Base-by-base conservation (phyloP, 2,329 filamentous ascomycete genomes). In the Aspergillus thermomutatus region DNA sequence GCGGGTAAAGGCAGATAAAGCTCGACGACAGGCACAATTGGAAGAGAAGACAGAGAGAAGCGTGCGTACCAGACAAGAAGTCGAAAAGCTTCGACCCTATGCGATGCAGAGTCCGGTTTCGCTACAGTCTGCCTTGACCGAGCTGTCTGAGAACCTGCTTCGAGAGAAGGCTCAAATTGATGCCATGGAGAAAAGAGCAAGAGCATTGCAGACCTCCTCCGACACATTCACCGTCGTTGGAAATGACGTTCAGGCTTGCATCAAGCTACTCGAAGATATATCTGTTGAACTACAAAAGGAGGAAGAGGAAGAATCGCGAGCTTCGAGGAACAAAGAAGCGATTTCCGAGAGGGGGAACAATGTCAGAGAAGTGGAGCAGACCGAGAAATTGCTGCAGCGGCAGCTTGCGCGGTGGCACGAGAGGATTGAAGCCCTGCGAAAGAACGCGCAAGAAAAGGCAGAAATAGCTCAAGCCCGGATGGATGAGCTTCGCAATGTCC, bases 261-360 rank as follows among this genome's bases (percentile, higher is more conserved):
- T 92, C 67, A 93, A 93, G 68, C 82, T 97, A 11, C 84, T 97
- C 3, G 91, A 94, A 54, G 93, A 97, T 65, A 90, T 97, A 21
- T 83, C 89, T 3, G 78, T 80, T n/a, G 94, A 97, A 71, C 77
- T 99, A 4, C 79, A 86, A 48, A 95, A 93, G 72, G 93, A 97
- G 74, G 93, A 97, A 48, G 92, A 97, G 57, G 92, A 96, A 73
- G 85, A 90, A 64, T 83, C 87, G 8, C 86, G 89, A 59, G 93
- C 92, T 55, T 83, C 87, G 9, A 86, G 87, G 69, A 93, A 97
- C 70, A 83, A 89, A 54, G 94, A 99, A 64, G 90, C 91, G 1
- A 84, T 99, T 4, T 88, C 90, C 1, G 92, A 97, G 71, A 85
- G 91, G 56, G 89, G 89, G 49, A 95, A 94, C 66, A 95, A 91